Conservation (phyloP, 208 protist genomes). For the Leishmania tropica region DNA sequence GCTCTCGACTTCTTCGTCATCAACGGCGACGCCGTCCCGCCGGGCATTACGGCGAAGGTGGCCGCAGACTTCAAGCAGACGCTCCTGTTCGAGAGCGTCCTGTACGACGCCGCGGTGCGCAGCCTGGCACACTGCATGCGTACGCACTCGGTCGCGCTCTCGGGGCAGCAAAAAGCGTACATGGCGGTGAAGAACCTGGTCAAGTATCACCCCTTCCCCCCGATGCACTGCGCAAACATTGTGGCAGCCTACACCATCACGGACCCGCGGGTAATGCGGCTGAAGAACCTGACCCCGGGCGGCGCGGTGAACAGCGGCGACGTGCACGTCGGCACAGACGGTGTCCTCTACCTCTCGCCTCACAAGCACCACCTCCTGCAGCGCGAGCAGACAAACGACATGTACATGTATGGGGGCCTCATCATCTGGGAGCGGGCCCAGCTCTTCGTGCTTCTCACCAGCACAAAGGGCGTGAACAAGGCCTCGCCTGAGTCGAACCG, state of each 20-base stretch:
- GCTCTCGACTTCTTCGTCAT: constrained; percentile 88
- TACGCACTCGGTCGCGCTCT: constrained; percentile 34
- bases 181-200: constrained; percentile 67
- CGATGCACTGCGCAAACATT: constrained; percentile 54
- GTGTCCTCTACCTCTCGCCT: constrained; percentile 28
- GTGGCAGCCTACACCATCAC: constrained; percentile 66
- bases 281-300: constrained; percentile 41
- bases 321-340: constrained; percentile 21
- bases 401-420: constrained; percentile 71
- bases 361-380: constrained; percentile 31
- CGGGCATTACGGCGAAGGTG: constrained; percentile 51
- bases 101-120: constrained; percentile 78
- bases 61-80: constrained; percentile 76
- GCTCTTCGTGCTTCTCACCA: constrained; percentile 68
- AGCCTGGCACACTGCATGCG: constrained; percentile 43
- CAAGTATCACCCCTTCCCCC: constrained; percentile 79
- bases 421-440: constrained; percentile 68
- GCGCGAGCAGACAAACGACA: constrained; percentile 25
- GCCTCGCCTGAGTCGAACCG: constrained; percentile 20
- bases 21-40: constrained; percentile 55
- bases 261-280: constrained; percentile 55
- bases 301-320: constrained; percentile 24
- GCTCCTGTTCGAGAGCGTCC: constrained; percentile 72
- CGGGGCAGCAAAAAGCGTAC: constrained; percentile 43
- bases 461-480: constrained; percentile 22